Evolutionary conservation across 768 basidiomycete species (phyloP).

Genomic region (Pleurotus ostreatus): DNA sequence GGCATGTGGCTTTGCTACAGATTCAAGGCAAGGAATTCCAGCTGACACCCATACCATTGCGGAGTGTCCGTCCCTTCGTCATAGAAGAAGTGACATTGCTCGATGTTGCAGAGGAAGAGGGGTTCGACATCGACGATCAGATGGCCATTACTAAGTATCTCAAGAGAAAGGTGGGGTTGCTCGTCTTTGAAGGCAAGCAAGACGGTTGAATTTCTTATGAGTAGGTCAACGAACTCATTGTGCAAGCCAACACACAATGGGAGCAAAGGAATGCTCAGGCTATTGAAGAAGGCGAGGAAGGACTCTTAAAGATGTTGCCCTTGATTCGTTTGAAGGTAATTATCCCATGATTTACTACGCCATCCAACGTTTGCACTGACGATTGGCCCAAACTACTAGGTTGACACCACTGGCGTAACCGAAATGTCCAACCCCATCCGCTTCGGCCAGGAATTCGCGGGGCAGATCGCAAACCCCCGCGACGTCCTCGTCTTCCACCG

Average conservation of each 20-base stretch:
- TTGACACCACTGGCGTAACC: slow-evolving; percentile 86
- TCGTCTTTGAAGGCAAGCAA: background rate
- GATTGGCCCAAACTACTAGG: slow-evolving; percentile 32
- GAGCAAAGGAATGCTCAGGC: slow-evolving; percentile 68
- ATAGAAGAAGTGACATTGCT: slow-evolving; percentile 73
- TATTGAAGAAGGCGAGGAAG: slow-evolving; percentile 55
- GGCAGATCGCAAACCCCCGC: slow-evolving; percentile 88
- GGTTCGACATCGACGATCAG: slow-evolving; percentile 74
- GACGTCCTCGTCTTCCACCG: slow-evolving; percentile 88
- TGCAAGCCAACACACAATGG: slow-evolving; percentile 74
- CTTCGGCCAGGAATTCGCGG: slow-evolving; percentile 94
- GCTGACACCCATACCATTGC: slow-evolving; percentile 79
- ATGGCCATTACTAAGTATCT: slow-evolving; percentile 82
- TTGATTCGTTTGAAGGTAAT: slow-evolving; percentile 79
- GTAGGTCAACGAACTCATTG: slow-evolving; percentile 77
- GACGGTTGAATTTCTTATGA: background rate
- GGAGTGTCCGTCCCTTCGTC: slow-evolving; percentile 93
- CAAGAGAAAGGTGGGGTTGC: slow-evolving; percentile 51
- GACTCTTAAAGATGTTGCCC: slow-evolving; percentile 72
- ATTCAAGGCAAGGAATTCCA: slow-evolving; percentile 88
- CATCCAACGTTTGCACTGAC: background rate
- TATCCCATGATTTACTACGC: background rate
- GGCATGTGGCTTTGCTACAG: slow-evolving; percentile 87
- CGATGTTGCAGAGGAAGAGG: slow-evolving; percentile 77
- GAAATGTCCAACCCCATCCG: slow-evolving; percentile 95